Conservation (phyloP, 768 basidiomycete genomes). For the Russula brevipes region DNA sequence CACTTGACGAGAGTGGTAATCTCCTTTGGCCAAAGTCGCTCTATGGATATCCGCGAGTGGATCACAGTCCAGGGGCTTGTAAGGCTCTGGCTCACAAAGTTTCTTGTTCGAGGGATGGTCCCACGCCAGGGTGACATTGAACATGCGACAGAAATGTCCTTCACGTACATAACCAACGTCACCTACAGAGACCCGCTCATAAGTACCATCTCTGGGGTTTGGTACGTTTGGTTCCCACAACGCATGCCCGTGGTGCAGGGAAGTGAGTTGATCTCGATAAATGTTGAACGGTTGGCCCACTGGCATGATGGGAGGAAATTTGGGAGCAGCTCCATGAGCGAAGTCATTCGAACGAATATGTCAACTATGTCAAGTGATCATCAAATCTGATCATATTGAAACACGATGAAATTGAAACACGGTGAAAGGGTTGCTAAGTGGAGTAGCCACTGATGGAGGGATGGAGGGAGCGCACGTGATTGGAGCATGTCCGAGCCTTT, state of each 20-base stretch:
- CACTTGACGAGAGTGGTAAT: neutral
- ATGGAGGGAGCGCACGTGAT: no score
- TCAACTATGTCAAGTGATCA: no score
- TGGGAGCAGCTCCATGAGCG: neutral
- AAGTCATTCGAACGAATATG: no score
- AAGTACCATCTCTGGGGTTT: conserved; percentile 5
- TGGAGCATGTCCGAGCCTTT: no score
- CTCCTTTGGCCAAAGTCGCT: neutral
- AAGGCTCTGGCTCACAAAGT: neutral
- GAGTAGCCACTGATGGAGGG: no score
- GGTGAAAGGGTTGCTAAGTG: no score
- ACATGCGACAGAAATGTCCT: conserved; percentile 21
- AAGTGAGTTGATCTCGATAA: conserved; percentile 13
- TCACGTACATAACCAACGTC: conserved; percentile 24
- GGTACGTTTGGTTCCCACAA: conserved; percentile 24
- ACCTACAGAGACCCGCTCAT: conserved; percentile 17
- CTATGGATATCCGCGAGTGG: neutral
- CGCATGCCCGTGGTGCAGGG: conserved; percentile 8
- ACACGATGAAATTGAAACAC: no score
- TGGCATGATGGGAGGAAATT: neutral
- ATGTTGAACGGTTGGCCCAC: neutral
- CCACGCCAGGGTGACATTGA: conserved; percentile 14
- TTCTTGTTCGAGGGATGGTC: neutral
- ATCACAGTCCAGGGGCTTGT: neutral
- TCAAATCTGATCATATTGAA: no score